Base-by-base conservation (phyloP, 169 alveolate species). In the Toxoplasma gondii region DNA sequence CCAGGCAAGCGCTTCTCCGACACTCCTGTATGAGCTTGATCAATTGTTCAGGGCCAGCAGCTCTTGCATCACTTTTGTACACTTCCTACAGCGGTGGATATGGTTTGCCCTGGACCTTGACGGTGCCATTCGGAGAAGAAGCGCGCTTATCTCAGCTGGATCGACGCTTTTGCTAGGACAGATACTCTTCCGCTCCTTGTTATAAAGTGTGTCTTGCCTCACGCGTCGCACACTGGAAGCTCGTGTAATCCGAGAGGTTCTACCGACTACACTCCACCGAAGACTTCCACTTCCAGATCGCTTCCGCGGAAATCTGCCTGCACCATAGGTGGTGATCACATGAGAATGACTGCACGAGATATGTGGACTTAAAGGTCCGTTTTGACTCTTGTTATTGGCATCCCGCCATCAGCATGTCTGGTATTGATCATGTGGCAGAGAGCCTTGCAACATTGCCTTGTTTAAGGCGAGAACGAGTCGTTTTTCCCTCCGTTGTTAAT, bases 101-200 rank as follows among this genome's bases (percentile, higher is more conserved):
- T 82, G 90, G 54, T 43, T 36, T 29, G 69, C 44, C 38, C 58
- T 39, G 31, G 36, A 29, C 27, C 90, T 43, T 10, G 90, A 31
- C 4, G 90, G 90, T 19, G 54, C 9, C 90, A 82, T 82, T 82
- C 41, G 64, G 27, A 82, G 67, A 24, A 82, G 36, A 19, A 82
- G 90, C 29, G 90, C 90, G 39, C 90, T 82, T 31, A 82, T 82
- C 36, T 17, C 54, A 12, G 90, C 90, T 24, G 90, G 39, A 49
- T 82, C 90, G 38, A 38, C 87, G 44, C 24, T n/a, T 22, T 27
- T 9, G 45, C 53, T 78, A 22, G 39, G 45, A 39, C 87, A 17
- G 39, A 31, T 27, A 34, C 53, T 78, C 34, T 78, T 78, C 44
- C 31, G 41, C 31, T 34, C 53, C 34, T 27, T 78, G 31, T 5